phyloP scores from a whole-genome alignment of 805 yeast species.

The Kazachstania kunashirensis region DNA sequence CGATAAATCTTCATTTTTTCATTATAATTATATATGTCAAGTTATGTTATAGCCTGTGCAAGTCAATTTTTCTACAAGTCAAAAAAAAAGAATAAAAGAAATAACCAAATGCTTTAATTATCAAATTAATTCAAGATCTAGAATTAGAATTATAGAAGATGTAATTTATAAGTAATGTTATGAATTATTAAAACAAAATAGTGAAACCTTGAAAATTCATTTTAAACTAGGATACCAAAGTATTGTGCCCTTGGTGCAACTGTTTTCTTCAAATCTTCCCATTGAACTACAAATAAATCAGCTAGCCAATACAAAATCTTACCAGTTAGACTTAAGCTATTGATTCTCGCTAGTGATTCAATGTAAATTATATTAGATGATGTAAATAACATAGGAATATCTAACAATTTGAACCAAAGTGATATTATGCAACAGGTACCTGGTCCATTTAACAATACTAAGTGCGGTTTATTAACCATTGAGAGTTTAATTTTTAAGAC shows the following conservation, averaged over 20 bases:
- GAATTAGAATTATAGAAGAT: too few species aligned
- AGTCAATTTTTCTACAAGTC: too few species aligned
- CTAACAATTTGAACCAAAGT: conserved; percentile 22
- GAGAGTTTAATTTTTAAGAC: conserved; percentile 12
- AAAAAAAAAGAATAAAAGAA: too few species aligned
- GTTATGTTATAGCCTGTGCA: too few species aligned
- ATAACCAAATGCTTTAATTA: too few species aligned
- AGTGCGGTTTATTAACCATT: conserved; percentile 17
- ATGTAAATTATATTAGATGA: conserved; percentile 67
- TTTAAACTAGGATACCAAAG: conserved; percentile 63
- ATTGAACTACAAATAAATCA: conserved; percentile 80
- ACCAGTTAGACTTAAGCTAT: conserved; percentile 68
- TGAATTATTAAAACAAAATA: too few species aligned
- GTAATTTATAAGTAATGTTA: too few species aligned
- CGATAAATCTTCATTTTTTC: too few species aligned
- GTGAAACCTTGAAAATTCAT: too few species aligned
- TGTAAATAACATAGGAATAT: conserved; percentile 12
- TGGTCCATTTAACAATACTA: conserved; percentile 32
- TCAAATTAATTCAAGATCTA: too few species aligned
- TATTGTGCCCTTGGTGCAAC: conserved; percentile 59
- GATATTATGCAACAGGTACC: conserved; percentile 30
- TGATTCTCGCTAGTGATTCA: conserved; percentile 12
- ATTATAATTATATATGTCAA: too few species aligned
- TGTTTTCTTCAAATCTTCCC: conserved; percentile 49
- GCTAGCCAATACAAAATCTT: conserved; percentile 55